Conservation (phyloP, 1,139 yeast genomes). For the Pichia norvegensis region DNA sequence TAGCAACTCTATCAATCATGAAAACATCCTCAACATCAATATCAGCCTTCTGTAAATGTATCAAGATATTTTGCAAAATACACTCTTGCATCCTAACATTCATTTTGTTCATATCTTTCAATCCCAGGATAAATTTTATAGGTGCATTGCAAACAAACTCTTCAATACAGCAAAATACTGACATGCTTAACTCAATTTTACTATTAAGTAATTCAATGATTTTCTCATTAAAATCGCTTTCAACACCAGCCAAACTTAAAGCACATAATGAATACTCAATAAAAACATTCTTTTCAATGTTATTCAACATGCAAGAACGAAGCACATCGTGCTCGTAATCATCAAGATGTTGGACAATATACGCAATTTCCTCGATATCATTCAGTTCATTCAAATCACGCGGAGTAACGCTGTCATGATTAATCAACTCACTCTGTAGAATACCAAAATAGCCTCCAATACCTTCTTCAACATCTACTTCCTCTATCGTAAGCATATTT, state of each 20-base stretch:
- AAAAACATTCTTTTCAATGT: neutral
- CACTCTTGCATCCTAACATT: constrained; percentile 10
- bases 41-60: constrained; percentile 7
- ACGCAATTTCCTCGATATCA: neutral
- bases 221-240: neutral
- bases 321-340: neutral
- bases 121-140: neutral
- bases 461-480: neutral
- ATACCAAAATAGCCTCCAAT: constrained; percentile 8
- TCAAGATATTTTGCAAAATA: constrained; percentile 15
- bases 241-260: neutral
- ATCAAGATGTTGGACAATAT: neutral
- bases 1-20: constrained; percentile 19
- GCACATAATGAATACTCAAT: neutral
- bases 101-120: neutral
- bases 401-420: neutral
- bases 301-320: neutral
- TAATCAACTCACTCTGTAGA: constrained; percentile 2
- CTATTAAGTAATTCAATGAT: neutral
- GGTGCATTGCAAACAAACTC: neutral
- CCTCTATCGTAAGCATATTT: constrained; percentile 16
- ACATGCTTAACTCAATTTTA: neutral
- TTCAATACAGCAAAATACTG: neutral
- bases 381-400: neutral
- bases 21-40: constrained; percentile 20